Conservation (phyloP, 495 filamentous ascomycete species). For the Sphaerosporella brunnea region DNA sequence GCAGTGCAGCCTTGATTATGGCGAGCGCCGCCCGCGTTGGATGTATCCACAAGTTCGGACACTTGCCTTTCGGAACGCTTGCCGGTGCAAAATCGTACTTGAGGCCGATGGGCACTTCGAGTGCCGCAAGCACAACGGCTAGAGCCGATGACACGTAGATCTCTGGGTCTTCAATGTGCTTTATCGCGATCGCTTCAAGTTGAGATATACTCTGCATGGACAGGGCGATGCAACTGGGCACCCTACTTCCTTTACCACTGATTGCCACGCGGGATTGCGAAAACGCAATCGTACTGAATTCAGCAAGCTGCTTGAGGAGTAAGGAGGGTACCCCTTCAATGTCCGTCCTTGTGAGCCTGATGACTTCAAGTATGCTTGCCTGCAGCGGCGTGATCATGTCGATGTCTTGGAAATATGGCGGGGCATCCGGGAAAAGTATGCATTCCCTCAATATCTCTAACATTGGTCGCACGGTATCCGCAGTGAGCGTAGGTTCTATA, state of each 20-base stretch:
- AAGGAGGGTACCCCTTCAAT: slow-evolving; percentile 45
- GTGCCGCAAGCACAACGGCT: slow-evolving; percentile 39
- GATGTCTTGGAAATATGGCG: slow-evolving; percentile 64
- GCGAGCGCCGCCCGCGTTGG: slow-evolving; percentile 52
- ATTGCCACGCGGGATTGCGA: slow-evolving; percentile 23
- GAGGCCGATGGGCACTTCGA: slow-evolving; percentile 47
- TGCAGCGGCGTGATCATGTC: slow-evolving; percentile 70
- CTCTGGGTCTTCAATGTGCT: slow-evolving; percentile 43
- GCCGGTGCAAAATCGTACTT: slow-evolving; percentile 52
- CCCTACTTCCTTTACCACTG: slow-evolving; percentile 12
- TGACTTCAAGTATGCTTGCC: slow-evolving; percentile 48
- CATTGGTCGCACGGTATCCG: slow-evolving; percentile 39
- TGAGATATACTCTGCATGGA: slow-evolving; percentile 59
- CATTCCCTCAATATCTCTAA: slow-evolving; percentile 40
- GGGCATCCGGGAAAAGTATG: slow-evolving; percentile 50
- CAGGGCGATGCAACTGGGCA: slow-evolving; percentile 67
- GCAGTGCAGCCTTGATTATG: slow-evolving; percentile 49
- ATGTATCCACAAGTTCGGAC: slow-evolving; percentile 51
- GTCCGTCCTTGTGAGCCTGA: slow-evolving; percentile 55
- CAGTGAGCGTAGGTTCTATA: slow-evolving; percentile 44
- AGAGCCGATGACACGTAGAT: slow-evolving; percentile 50
- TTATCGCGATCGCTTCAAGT: slow-evolving; percentile 43
- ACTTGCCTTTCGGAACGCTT: slow-evolving; percentile 30
- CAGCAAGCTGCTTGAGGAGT: slow-evolving; percentile 48
- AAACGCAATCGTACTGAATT: slow-evolving; percentile 54